phyloP scores from a whole-genome alignment of 306 rosid genomes.

The Cicer pinnatifidum region DNA sequence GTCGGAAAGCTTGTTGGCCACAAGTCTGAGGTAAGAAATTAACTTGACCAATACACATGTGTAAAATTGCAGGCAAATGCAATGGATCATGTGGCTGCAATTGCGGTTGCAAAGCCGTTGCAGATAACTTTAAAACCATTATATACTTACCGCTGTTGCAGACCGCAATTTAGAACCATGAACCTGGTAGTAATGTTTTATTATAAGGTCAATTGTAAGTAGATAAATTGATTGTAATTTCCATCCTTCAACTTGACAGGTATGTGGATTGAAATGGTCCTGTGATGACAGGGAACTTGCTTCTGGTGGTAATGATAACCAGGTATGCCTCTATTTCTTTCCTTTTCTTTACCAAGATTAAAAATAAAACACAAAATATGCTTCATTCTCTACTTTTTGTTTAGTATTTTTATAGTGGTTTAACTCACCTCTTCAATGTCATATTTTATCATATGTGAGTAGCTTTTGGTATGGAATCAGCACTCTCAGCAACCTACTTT shows the following conservation, averaged over 20 bases:
- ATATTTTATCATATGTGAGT: conserved; percentile 42
- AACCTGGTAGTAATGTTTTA: not conserved
- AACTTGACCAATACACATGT: not conserved
- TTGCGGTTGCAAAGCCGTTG: no score
- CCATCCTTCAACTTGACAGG: conserved; percentile 45
- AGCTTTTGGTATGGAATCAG: conserved; percentile 98
- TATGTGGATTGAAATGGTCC: conserved; percentile 99
- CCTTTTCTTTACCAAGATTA: not conserved
- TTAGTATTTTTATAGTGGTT: not conserved
- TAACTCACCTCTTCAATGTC: conserved; percentile 27
- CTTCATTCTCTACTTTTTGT: not conserved
- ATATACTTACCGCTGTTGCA: no score
- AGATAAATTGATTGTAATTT: conserved; percentile 23
- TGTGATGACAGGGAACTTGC: conserved; percentile 96
- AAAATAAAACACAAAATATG: not conserved
- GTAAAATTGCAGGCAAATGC: no score
- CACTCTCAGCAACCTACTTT: conserved; percentile 86
- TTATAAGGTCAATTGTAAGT: not conserved
- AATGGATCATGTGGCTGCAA: no score
- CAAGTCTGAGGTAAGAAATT: conserved; percentile 82
- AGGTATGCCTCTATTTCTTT: conserved; percentile 50
- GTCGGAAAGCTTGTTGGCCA: conserved; percentile 87
- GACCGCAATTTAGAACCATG: no score
- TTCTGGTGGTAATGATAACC: conserved; percentile 99
- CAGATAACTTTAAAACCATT: no score